Conservation (phyloP, 73 alveolate species). For the Paraurostyla sp. region DNA sequence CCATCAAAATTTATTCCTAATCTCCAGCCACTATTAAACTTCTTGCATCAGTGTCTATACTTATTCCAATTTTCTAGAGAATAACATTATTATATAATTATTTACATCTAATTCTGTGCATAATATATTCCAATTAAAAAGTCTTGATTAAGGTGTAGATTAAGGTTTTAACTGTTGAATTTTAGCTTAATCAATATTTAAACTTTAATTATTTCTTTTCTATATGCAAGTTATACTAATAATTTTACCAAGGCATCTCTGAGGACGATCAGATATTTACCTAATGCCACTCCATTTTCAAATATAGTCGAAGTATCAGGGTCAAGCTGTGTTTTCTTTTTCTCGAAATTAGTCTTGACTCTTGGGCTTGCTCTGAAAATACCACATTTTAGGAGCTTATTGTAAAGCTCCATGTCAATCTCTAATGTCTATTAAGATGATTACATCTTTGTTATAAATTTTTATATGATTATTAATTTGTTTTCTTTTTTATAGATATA, state of each 20-base stretch:
- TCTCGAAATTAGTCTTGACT: slow-evolving; percentile 12
- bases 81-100: neutral
- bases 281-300: slow-evolving; percentile 65
- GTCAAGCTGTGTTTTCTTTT: slow-evolving; percentile 52
- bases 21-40: slow-evolving; percentile 81
- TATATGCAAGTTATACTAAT: neutral
- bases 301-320: slow-evolving; percentile 35
- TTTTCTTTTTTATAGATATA: too few relatives aligned
- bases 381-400: slow-evolving; percentile 46
- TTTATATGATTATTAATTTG: too few relatives aligned
- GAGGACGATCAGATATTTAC: slow-evolving; percentile 63
- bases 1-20: slow-evolving; percentile 28
- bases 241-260: slow-evolving; percentile 15
- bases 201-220: slow-evolving; percentile 38
- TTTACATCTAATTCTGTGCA: slow-evolving; percentile 64
- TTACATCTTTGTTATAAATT: too few relatives aligned
- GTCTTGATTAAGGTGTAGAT: slow-evolving; percentile 80
- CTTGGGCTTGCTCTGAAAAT: slow-evolving; percentile 53
- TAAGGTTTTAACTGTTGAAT: slow-evolving; percentile 67
- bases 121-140: slow-evolving; percentile 86
- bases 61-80: slow-evolving; percentile 67
- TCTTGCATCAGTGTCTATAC: slow-evolving; percentile 73
- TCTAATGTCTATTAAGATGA: slow-evolving; percentile 11
- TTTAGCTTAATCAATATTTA: slow-evolving; percentile 28
- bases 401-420: slow-evolving; percentile 54